A percentile compares a stretch with the other conserved stretches of the same genome.
These are phyloP conservation scores for Fusarium sp. DNA, from an alignment of 2,329 filamentous ascomycete genomes.

Conservation along the genomic window DNA sequence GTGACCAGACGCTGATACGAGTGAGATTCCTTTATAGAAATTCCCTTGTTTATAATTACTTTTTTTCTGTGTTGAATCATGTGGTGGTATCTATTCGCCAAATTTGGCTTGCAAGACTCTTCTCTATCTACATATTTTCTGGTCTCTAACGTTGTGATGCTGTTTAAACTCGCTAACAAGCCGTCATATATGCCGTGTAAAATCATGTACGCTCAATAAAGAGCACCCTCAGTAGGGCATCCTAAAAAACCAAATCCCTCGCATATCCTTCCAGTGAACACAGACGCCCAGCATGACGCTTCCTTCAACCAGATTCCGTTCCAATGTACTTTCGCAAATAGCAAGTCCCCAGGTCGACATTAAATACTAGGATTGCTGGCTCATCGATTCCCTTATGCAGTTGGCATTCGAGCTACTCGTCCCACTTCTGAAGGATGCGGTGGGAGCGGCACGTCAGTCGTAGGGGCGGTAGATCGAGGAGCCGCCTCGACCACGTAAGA, in stretches of 20 bases:
- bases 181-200: slow-evolving; percentile 20
- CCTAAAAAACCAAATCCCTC: background rate
- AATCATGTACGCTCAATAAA: slow-evolving; percentile 24
- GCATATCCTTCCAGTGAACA: background rate
- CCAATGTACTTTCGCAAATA: background rate
- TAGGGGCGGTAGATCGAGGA: slow-evolving; percentile 63
- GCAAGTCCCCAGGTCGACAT: background rate
- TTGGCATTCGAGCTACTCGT: slow-evolving; percentile 35
- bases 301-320: background rate
- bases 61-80: background rate
- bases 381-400: slow-evolving; percentile 9
- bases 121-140: slow-evolving; percentile 8
- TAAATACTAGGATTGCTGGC: background rate
- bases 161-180: slow-evolving; percentile 22
- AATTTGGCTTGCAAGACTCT: slow-evolving; percentile 1
- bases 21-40: background rate
- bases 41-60: slow-evolving; percentile 8
- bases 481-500: slow-evolving; percentile 74
- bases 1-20: background rate
- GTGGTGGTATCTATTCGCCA: slow-evolving; percentile 20
- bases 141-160: slow-evolving; percentile 5
- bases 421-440: slow-evolving; percentile 59
- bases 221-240: slow-evolving; percentile 2
- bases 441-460: slow-evolving; percentile 54
- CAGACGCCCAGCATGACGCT: background rate